Conservation (phyloP, 2,329 filamentous ascomycete species). For the Chaetoscypha palmicola region DNA sequence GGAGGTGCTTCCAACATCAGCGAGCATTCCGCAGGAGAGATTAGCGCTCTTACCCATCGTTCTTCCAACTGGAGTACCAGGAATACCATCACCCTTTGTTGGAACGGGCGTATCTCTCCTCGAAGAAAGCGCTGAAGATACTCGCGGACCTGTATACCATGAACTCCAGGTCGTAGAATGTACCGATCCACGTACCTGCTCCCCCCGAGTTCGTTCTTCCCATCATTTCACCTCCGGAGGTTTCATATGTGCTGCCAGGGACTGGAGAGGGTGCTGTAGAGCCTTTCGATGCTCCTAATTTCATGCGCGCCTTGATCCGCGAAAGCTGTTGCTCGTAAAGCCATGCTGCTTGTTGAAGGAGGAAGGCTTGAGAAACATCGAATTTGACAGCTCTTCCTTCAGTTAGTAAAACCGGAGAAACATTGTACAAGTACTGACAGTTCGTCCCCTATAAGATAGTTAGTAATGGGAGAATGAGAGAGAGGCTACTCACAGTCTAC, state of each 20-base stretch:
- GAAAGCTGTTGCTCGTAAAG: conserved; percentile 86
- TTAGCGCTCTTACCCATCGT: conserved; percentile 17
- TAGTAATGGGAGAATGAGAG: conserved; percentile 10
- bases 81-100: conserved; percentile 19
- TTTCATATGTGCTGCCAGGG: conserved; percentile 41
- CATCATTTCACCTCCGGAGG: conserved; percentile 40
- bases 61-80: conserved; percentile 16
- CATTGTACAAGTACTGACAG: conserved; percentile 47
- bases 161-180: conserved; percentile 5
- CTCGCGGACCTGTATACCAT: conserved; percentile 22
- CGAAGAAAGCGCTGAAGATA: conserved; percentile 25
- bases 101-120: conserved; percentile 26
- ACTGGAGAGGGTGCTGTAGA: conserved; percentile 51
- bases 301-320: conserved; percentile 87
- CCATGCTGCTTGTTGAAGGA: conserved; percentile 90
- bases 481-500: conserved; percentile 66
- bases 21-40: not conserved
- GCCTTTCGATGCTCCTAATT: conserved; percentile 52
- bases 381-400: conserved; percentile 60
- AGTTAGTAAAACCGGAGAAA: conserved; percentile 8
- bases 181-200: conserved; percentile 25
- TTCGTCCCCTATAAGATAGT: conserved; percentile 55
- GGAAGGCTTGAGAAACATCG: conserved; percentile 77
- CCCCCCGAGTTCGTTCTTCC: conserved; percentile 44
- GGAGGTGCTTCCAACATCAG: conserved; percentile 25